Evolutionary conservation across 2,329 filamentous ascomycete species (phyloP), one percentile per base, ranked within the genome.

Genomic region (Exserohilum turcica): DNA sequence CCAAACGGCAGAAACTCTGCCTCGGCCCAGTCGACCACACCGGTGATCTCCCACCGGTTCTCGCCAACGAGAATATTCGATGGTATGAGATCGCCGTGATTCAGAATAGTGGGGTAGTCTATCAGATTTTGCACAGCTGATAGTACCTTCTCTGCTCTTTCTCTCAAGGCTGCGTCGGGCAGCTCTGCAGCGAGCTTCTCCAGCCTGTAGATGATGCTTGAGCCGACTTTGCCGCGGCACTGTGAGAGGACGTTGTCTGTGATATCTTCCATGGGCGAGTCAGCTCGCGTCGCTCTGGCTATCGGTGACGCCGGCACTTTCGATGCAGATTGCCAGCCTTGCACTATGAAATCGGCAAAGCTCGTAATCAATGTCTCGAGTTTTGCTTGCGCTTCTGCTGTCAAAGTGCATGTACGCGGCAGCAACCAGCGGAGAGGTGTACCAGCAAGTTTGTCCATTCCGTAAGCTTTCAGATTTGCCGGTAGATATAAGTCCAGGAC

Each of bases 21-120:
- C 64, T 88, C 86, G 0, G 83, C 83, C 86, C 85, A 88, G 63
- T 88, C 86, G 0, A 88, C 76, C 1, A 88, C 53, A 1, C 85
- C 86, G 0, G 64, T 75, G 6, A 87, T 64, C 2, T 60, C 48
- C 47, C 80, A 82, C 0, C 76, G 76, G 1, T 69, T 49, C 0
- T 72, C 61, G 46, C 79, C 72, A 0, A 86, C 75, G 63, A 87
- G 77, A 37, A 88, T 78, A 54, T 88, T 88, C 2, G 77, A 76
- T 0, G 83, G 76, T 0, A 85, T 72, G 5, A 87, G 70, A 60
- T 88, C 86, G 0, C 85, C 85, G 48, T 88, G 85, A 5, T 79
- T 86, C 9, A 88, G 67, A 3, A 81, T 79, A 73, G 84, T 81
- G 0, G 84, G 83, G 3, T 84, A 70, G 5, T 62, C 27, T 0